Base-by-base conservation (phyloP, 2,329 filamentous ascomycete species). In the Arthroderma sp. region DNA sequence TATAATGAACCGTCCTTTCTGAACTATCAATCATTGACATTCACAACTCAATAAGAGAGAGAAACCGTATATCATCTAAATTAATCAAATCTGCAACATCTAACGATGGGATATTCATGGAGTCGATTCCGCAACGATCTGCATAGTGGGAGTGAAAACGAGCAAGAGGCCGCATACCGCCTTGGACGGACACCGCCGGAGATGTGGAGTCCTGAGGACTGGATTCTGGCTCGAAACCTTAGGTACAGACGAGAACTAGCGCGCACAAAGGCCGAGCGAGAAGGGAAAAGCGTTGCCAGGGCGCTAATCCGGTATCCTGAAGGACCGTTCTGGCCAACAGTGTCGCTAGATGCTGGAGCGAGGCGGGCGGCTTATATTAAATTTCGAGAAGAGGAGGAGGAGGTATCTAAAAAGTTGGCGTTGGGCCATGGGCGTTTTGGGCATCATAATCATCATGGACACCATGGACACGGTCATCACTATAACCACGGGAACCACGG, bases 121-220 rank as follows among this genome's bases (percentile, higher is more conserved):
- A 40, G 38, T 27, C 41, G 45, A 29, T 40, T 48, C 39, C 38
- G 48, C 29, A 39, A 48, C 43, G 36, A 45, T 10, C 36, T 51
- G 36, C 46, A 50, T 40, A 9, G 9, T 31, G 32, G 42, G 15
- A 29, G 33, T 15, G 45, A 51, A 39, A 42, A 8, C 30, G 43
- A 48, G 7, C 33, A 39, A 27, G 22, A 43, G 6, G 42, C n/a
- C 8, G 39, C 44, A 29, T 28, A 11, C 2, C 45, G 50, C 11
- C 38, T 51, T 27, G 38, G 34, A 7, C 27, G 38, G 8, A 47
- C 48, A 4, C 50, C 50, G 27, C 50, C 50, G 0, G 50, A 51
- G 44, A 42, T 48, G 34, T 51, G 50, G 50, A 40, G 42, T n/a
- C 30, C 15, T n/a, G 45, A 39, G n/a, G 50, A 51, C 29, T 44